Evolutionary conservation across 2,329 filamentous ascomycete species (phyloP), one percentile per base, ranked within the genome.

Genomic region (Cladorrhinum sp.): DNA sequence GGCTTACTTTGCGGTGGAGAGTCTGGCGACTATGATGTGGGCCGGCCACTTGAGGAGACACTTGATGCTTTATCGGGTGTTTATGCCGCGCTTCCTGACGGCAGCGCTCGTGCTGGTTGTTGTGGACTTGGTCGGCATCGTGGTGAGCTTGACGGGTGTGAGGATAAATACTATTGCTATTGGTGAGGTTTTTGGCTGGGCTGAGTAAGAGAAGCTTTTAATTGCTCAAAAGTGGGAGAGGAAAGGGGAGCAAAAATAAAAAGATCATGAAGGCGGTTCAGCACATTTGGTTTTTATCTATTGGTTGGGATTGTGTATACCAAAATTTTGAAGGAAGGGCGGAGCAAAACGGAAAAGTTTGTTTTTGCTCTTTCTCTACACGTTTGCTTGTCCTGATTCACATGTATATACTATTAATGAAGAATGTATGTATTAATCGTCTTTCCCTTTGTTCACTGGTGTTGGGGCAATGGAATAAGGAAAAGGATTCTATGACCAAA

Each of bases 51-150:
- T 99, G 69, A 82, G 95, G 57, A 83, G 95, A 55, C 95, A 99
- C 78, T 81, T 99, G 64, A 99, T 99, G 95, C 82, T 99, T 27
- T 99, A 95, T 76, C 84, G 95, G 48, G 92, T 99, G 49, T 99
- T 99, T 71, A 88, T 84, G 76, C 95, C 95, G 51, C 79, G 93
- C 25, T 99, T 93, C 77, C 91, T 99, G 89, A 83, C 91, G 72
- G 92, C 89, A 0, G 88, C 86, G 0, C 76, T 83, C 2, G 82
- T 89, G 54, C 73, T 98, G 61, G 70, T 93, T 16, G 81, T 93
- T 24, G 87, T 96, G 9, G 93, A 98, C 70, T 65, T 96, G 3
- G 81, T 95, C 1, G 83, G 84, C 1, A 81, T 95, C 7, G 64
- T 87, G 13, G 80, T 96, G 16, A 85, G 87, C n/a, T 73, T 97